phyloP scores from a whole-genome alignment of 1,284 basidiomycete genomes.

The Papiliotrema nemorosa region DNA sequence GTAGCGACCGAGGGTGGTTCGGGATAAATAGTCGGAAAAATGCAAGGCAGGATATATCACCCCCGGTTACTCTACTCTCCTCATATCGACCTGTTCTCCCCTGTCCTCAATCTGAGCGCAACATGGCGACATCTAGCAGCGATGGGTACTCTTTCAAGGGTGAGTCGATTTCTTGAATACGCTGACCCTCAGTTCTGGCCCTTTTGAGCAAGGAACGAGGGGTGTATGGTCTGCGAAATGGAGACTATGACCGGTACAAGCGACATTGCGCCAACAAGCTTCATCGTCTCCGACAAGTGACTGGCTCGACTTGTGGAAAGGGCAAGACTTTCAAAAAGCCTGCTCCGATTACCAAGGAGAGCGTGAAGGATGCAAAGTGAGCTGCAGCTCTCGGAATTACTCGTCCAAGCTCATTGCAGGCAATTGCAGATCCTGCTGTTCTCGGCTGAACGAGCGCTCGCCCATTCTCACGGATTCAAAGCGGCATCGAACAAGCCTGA shows the following conservation, averaged over 20 bases:
- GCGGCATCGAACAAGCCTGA: slow-evolving; percentile 35
- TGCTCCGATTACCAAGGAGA: slow-evolving; percentile 61
- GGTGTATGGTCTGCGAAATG: slow-evolving; percentile 84
- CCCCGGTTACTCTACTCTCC: too few species aligned
- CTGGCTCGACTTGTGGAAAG: slow-evolving; percentile 83
- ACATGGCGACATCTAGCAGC: not conserved
- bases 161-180: slow-evolving; percentile 10
- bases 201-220: slow-evolving; percentile 84
- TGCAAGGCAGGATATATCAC: too few species aligned
- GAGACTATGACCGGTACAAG: slow-evolving; percentile 81
- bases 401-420: slow-evolving; percentile 11
- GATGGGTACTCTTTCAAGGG: slow-evolving; percentile 39
- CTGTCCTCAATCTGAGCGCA: not conserved
- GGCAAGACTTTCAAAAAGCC: slow-evolving; percentile 84
- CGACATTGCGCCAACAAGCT: slow-evolving; percentile 84
- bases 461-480: slow-evolving; percentile 77
- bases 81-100: not conserved
- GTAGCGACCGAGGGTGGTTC: not conserved
- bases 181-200: slow-evolving; percentile 60
- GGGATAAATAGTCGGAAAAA: slow-evolving; percentile 5
- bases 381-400: slow-evolving; percentile 41
- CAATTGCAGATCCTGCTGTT: slow-evolving; percentile 74
- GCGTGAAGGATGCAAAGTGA: slow-evolving; percentile 73
- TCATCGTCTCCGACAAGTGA: slow-evolving; percentile 75
- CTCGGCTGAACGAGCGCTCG: slow-evolving; percentile 88